A percentile compares a stretch with the other conserved stretches of the same genome.
Evolutionary conservation across 2,329 filamentous ascomycete genomes (phyloP).

Genomic region (Cladosporium sp.): DNA sequence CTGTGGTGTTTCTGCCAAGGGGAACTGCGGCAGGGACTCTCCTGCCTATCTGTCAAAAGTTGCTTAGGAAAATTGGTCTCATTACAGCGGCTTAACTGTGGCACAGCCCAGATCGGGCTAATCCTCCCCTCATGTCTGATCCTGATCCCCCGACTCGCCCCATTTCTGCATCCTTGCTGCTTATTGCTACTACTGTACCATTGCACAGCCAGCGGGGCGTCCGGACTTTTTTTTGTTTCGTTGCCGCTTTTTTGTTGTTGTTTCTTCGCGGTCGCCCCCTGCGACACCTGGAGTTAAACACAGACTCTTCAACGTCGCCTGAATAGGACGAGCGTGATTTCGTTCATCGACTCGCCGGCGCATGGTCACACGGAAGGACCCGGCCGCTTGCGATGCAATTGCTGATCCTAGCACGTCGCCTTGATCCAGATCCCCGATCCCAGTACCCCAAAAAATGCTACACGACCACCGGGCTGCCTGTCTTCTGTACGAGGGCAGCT

Average conservation of each 20-base stretch:
- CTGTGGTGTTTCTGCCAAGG: slow-evolving; percentile 8
- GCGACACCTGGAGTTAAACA: background rate
- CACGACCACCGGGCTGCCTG: background rate
- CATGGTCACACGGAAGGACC: background rate
- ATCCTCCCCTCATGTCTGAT: background rate
- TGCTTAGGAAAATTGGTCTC: background rate
- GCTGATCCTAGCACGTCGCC: background rate
- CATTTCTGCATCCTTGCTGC: background rate
- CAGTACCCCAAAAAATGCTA: background rate
- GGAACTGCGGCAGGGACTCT: slow-evolving; percentile 13
- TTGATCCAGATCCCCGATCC: background rate
- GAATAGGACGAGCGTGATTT: background rate
- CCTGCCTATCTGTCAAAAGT: background rate
- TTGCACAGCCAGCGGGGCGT: background rate
- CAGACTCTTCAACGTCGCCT: background rate
- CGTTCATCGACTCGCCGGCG: background rate
- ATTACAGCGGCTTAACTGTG: background rate
- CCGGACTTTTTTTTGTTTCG: background rate
- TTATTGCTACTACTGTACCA: background rate
- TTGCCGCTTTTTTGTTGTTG: background rate
- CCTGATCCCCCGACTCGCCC: background rate
- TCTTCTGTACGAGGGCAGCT: background rate
- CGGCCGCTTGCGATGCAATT: background rate
- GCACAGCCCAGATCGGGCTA: slow-evolving; percentile 9
- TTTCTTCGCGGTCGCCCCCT: background rate